These are phyloP conservation scores for Gymnopus androsaceus DNA, from an alignment of 1,284 basidiomycete genomes.

Conservation along the genomic window DNA sequence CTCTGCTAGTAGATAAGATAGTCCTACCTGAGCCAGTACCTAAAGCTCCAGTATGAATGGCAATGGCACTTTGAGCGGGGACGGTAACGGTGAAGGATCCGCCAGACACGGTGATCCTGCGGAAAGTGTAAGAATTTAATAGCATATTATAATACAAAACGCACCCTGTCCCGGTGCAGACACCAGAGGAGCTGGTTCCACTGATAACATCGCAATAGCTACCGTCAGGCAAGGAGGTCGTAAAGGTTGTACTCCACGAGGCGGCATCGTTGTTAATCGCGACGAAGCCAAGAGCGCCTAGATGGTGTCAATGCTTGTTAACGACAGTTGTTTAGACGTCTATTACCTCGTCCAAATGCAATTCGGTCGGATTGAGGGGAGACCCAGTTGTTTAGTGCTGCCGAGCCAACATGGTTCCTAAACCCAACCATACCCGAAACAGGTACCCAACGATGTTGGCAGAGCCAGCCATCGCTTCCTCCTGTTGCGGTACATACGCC, in stretches of 20 bases:
- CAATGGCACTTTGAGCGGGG: constrained; percentile 55
- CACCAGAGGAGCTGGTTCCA: constrained; percentile 41
- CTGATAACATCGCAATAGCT: constrained; percentile 66
- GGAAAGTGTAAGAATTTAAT: neutral
- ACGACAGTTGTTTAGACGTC: neutral
- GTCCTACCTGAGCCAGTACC: constrained; percentile 18
- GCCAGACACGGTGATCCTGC: constrained; percentile 51
- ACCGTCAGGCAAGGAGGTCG: constrained; percentile 56
- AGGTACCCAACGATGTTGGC: constrained; percentile 64
- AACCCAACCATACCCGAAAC: constrained; percentile 66
- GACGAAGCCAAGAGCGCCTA: constrained; percentile 57
- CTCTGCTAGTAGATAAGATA: constrained; percentile 1
- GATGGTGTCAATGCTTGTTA: neutral
- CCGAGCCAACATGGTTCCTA: constrained; percentile 57
- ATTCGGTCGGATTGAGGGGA: constrained; percentile 57
- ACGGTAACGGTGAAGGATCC: constrained; percentile 58
- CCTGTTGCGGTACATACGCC: constrained; percentile 58
- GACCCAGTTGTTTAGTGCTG: constrained; percentile 55
- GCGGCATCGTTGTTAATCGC: constrained; percentile 66
- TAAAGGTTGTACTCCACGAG: constrained; percentile 55
- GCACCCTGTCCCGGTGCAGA: constrained; percentile 54
- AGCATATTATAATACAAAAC: constrained; percentile 19
- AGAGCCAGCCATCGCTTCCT: constrained; percentile 59
- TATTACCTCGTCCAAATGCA: constrained; percentile 60
- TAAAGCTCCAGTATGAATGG: constrained; percentile 53